phyloP scores from a whole-genome alignment of 306 rosid species.

The Cotoneaster glaucophyllus region DNA sequence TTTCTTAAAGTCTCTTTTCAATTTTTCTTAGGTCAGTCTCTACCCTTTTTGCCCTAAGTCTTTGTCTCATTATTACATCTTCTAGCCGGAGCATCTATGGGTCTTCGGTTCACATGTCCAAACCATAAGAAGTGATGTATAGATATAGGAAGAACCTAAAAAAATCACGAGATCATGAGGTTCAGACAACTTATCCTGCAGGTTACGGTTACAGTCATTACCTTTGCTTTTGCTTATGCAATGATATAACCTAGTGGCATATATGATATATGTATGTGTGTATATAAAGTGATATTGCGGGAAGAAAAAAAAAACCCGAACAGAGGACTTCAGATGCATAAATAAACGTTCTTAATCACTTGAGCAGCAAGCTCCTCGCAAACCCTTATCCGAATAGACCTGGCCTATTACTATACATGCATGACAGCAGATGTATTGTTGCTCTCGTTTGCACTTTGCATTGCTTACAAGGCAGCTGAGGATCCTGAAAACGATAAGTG shows the following conservation, averaged over 20 bases:
- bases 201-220: not conserved
- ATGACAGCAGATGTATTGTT: not conserved
- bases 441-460: not conserved
- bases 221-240: not conserved
- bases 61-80: too few relatives aligned
- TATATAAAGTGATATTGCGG: too few relatives aligned
- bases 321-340: rapidly evolving
- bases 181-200: not conserved
- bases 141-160: not conserved
- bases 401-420: not conserved
- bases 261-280: too few relatives aligned
- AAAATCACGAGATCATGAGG: not conserved
- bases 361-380: not conserved
- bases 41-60: rapidly evolving
- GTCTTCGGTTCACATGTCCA: too few relatives aligned
- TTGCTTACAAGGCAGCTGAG: not conserved
- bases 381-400: too few relatives aligned
- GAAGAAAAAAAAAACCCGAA: rapidly evolving
- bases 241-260: too few relatives aligned
- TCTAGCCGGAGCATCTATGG: too few relatives aligned
- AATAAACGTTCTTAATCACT: not conserved
- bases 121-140: too few relatives aligned
- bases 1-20: too few relatives aligned
- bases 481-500: too few relatives aligned
- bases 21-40: too few relatives aligned